A percentile compares a stretch with the other conserved stretches of the same genome.
These are phyloP conservation scores for Arachnopeziza araneosa DNA, from an alignment of 2,329 filamentous ascomycete genomes.

Conservation along the genomic window DNA sequence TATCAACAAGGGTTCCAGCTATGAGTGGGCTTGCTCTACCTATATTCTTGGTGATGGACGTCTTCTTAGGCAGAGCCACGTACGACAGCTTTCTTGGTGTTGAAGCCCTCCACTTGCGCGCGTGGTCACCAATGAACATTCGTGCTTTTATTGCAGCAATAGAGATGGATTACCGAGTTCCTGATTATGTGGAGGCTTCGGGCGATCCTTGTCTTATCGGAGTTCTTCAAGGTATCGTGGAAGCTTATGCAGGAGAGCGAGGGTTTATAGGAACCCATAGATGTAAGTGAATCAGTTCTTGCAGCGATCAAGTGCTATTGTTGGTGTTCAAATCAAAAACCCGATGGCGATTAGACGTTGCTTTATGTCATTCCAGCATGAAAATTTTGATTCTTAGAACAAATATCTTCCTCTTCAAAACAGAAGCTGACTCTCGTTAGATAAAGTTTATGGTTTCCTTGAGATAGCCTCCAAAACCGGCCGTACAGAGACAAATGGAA, in stretches of 20 bases:
- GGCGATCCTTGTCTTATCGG: constrained; percentile 46
- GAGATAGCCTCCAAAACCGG: constrained; percentile 49
- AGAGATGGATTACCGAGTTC: constrained; percentile 48
- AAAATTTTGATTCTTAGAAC: no score
- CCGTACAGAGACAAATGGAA: constrained; percentile 46
- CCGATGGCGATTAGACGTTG: no score
- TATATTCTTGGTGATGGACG: constrained; percentile 49
- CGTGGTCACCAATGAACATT: constrained; percentile 49
- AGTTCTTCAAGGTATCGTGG: constrained; percentile 48
- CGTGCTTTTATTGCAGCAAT: constrained; percentile 50
- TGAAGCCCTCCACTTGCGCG: constrained; percentile 47
- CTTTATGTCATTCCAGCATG: no score
- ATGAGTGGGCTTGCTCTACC: constrained; percentile 48
- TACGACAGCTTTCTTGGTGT: constrained; percentile 47
- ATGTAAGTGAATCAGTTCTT: constrained; percentile 18
- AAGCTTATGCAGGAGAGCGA: constrained; percentile 49
- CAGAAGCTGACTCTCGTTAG: no score
- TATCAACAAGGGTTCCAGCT: constrained; percentile 46
- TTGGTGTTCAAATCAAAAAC: no score
- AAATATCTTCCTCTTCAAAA: no score
- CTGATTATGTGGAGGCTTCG: constrained; percentile 46
- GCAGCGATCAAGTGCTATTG: no score
- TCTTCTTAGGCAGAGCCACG: constrained; percentile 46
- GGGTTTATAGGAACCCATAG: constrained; percentile 52
- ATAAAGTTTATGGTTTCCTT: constrained; percentile 51